These are phyloP conservation scores for Hymenoscyphus occultus DNA, from an alignment of 2,329 filamentous ascomycete genomes.

Conservation along the genomic window DNA sequence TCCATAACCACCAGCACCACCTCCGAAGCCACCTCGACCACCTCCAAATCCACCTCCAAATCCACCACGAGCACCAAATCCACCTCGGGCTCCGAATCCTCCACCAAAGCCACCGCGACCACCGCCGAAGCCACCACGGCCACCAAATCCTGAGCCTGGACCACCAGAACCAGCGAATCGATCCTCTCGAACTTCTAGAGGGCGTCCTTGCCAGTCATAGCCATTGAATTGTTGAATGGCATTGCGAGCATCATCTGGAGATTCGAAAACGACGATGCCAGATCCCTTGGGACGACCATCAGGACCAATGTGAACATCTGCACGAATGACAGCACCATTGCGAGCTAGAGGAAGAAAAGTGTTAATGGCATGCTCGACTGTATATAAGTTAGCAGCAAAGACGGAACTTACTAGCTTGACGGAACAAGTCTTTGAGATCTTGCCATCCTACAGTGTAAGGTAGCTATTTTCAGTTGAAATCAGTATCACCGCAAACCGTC, in stretches of 20 bases:
- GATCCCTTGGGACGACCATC: slow-evolving; percentile 95
- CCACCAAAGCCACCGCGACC: slow-evolving; percentile 53
- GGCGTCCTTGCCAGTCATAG: slow-evolving; percentile 95
- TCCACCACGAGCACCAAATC: slow-evolving; percentile 49
- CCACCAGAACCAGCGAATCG: slow-evolving; percentile 70
- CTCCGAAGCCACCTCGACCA: slow-evolving; percentile 43
- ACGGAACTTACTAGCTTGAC: slow-evolving; percentile 80
- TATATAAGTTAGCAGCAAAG: slow-evolving; percentile 29
- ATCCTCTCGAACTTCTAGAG: slow-evolving; percentile 93
- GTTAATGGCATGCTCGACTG: slow-evolving; percentile 27
- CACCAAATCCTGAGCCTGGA: slow-evolving; percentile 44
- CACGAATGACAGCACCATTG: slow-evolving; percentile 81
- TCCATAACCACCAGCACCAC: slow-evolving; percentile 33
- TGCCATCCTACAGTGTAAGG: slow-evolving; percentile 98
- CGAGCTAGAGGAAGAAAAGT: slow-evolving; percentile 43
- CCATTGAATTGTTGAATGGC: slow-evolving; percentile 98
- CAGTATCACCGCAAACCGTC: slow-evolving; percentile 31
- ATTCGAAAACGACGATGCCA: slow-evolving; percentile 95
- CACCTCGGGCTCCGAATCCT: slow-evolving; percentile 53
- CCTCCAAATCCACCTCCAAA: slow-evolving; percentile 58
- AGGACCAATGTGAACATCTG: slow-evolving; percentile 88
- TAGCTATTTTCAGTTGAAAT: slow-evolving; percentile 61
- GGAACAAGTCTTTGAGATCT: slow-evolving; percentile 97
- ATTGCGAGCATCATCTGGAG: slow-evolving; percentile 87
- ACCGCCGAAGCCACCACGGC: slow-evolving; percentile 43